Conservation (phyloP, 345 rosid genomes). For the Murraya paniculata region DNA sequence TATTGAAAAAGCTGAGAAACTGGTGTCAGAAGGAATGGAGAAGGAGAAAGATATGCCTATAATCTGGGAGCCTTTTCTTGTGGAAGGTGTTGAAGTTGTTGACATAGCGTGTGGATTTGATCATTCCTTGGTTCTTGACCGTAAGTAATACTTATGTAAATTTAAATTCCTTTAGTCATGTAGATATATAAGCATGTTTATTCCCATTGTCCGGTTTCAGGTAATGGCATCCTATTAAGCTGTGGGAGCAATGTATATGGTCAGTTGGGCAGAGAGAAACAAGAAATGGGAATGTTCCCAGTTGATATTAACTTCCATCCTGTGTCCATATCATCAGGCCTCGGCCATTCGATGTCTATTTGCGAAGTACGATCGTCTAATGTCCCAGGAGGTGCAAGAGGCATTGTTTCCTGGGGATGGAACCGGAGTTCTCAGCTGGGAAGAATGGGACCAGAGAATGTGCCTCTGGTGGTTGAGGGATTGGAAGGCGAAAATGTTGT, state of each 20-base stretch:
- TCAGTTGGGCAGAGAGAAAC: slow-evolving; percentile 69
- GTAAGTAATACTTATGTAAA: slow-evolving; percentile 36
- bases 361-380: slow-evolving; percentile 32
- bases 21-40: slow-evolving; percentile 66
- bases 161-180: slow-evolving; percentile 3
- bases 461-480: slow-evolving; percentile 51
- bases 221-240: slow-evolving; percentile 64
- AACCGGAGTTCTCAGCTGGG: slow-evolving; percentile 78
- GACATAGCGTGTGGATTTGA: slow-evolving; percentile 85
- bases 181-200: background rate
- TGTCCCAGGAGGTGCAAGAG: slow-evolving; percentile 20
- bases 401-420: slow-evolving; percentile 88
- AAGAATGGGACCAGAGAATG: slow-evolving; percentile 51
- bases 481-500: slow-evolving; percentile 45
- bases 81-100: slow-evolving; percentile 57
- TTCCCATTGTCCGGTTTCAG: slow-evolving; percentile 34
- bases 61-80: slow-evolving; percentile 70
- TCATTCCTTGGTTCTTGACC: slow-evolving; percentile 75
- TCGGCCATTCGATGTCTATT: slow-evolving; percentile 86
- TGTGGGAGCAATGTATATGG: slow-evolving; percentile 83
- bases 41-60: slow-evolving; percentile 84
- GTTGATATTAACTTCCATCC: slow-evolving; percentile 42
- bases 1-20: slow-evolving; percentile 54
- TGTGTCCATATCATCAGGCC: slow-evolving; percentile 63
- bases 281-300: slow-evolving; percentile 59